Conservation (phyloP, 2,329 filamentous ascomycete genomes). For the Cercospora citrullina region DNA sequence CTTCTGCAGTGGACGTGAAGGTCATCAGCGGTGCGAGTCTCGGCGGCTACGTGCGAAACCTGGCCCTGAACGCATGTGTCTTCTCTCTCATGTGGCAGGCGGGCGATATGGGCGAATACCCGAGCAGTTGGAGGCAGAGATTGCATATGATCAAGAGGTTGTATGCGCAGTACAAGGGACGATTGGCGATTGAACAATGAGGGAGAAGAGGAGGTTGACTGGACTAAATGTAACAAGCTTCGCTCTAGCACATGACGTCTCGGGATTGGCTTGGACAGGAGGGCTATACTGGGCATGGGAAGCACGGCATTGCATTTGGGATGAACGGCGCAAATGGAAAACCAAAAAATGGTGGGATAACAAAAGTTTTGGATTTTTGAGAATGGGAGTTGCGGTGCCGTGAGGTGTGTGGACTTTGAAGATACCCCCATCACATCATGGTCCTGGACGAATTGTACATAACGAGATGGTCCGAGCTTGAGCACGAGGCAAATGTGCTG, state of each 20-base stretch:
- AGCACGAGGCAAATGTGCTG: background rate
- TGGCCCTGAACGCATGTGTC: conserved; percentile 90
- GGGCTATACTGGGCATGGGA: too few relatives aligned
- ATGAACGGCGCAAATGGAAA: background rate
- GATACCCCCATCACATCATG: background rate
- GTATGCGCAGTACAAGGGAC: conserved; percentile 58
- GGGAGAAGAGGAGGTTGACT: background rate
- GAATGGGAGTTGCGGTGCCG: background rate
- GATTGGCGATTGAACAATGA: background rate
- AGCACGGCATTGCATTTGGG: background rate
- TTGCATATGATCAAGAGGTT: conserved; percentile 81
- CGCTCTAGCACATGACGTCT: background rate
- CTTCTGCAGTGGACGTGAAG: conserved; percentile 83
- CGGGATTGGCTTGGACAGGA: background rate
- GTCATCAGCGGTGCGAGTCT: conserved; percentile 81
- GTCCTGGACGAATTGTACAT: background rate
- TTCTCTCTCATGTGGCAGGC: conserved; percentile 81
- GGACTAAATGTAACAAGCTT: background rate
- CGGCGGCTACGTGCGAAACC: conserved; percentile 79
- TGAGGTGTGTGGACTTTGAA: background rate
- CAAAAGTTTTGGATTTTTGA: background rate
- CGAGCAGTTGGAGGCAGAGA: conserved; percentile 86
- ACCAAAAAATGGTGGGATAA: background rate
- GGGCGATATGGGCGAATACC: conserved; percentile 60
- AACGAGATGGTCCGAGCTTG: too few relatives aligned